Conservation (phyloP, 1,284 basidiomycete species). For the Cutaneotrichosporon cyanovorans region DNA sequence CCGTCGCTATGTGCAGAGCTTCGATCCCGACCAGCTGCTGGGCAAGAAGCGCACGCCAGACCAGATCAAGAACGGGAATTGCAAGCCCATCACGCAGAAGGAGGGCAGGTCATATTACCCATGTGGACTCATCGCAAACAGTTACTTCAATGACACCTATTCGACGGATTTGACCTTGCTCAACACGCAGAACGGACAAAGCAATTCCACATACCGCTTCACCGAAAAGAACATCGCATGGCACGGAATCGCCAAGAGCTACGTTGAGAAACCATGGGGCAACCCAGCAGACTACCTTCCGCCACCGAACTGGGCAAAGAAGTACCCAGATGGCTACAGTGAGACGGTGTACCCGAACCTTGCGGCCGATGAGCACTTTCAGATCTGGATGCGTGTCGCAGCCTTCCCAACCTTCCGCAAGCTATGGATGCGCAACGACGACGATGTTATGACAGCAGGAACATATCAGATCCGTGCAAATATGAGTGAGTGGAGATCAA, state of each 20-base stretch:
- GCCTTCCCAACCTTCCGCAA: constrained; percentile 95
- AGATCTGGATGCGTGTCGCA: constrained; percentile 99
- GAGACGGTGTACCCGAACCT: constrained; percentile 68
- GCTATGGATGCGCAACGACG: constrained; percentile 85
- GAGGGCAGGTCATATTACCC: constrained; percentile 68
- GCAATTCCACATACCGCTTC: constrained; percentile 62
- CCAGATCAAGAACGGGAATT: constrained; percentile 66
- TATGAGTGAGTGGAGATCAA: constrained; percentile 61
- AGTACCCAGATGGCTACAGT: constrained; percentile 68
- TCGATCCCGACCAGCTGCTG: constrained; percentile 75
- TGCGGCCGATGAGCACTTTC: constrained; percentile 80
- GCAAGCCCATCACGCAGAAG: constrained; percentile 71
- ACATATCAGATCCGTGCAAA: constrained; percentile 68
- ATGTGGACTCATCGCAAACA: constrained; percentile 96
- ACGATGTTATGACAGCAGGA: constrained; percentile 62
- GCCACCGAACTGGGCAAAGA: constrained; percentile 79
- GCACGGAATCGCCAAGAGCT: constrained; percentile 89
- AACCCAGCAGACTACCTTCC: constrained; percentile 62
- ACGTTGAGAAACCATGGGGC: constrained; percentile 55
- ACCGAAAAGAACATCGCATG: constrained; percentile 80
- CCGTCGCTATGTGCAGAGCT: constrained; percentile 90
- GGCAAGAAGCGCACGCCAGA: constrained; percentile 52
- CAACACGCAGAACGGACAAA: constrained; percentile 50
- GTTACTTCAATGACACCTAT: constrained; percentile 93
- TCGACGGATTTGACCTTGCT: constrained; percentile 54